These are phyloP conservation scores for Sideroxylon spinosum DNA, from an alignment of 179 eudicot species.

Conservation along the genomic window DNA sequence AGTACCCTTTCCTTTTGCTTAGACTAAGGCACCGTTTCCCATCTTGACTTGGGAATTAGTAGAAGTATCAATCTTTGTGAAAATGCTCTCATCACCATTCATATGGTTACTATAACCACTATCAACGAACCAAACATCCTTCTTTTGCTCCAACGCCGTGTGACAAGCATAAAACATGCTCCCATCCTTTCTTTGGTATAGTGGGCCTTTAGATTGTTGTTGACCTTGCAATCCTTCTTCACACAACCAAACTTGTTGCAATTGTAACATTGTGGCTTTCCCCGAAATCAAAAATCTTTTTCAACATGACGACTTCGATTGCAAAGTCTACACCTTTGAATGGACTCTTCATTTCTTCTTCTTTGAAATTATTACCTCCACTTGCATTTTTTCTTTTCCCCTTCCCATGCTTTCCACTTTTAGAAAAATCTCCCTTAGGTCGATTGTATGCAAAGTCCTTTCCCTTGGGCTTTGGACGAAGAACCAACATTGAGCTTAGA, in stretches of 20 bases:
- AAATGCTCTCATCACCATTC: background rate
- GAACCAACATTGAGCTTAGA: too few species aligned
- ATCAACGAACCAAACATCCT: background rate
- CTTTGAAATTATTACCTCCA: too few species aligned
- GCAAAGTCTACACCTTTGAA: background rate
- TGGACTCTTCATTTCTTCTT: too few species aligned
- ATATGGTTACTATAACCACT: background rate
- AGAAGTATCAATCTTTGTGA: background rate
- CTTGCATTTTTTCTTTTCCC: too few species aligned
- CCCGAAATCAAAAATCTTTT: background rate
- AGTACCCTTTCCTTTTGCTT: background rate
- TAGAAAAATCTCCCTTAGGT: too few species aligned
- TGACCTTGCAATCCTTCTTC: background rate
- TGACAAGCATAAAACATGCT: background rate
- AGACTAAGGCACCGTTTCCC: background rate
- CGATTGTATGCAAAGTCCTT: too few species aligned
- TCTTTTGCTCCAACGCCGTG: background rate
- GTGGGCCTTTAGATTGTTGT: background rate
- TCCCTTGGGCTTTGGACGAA: too few species aligned
- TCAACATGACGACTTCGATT: background rate
- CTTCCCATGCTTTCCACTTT: too few species aligned
- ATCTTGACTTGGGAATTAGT: background rate
- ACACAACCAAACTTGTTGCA: background rate
- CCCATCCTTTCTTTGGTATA: background rate
- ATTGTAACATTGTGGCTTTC: background rate